phyloP scores from a whole-genome alignment of 2,329 filamentous ascomycete species.

The Erysiphe neolycopersici region DNA sequence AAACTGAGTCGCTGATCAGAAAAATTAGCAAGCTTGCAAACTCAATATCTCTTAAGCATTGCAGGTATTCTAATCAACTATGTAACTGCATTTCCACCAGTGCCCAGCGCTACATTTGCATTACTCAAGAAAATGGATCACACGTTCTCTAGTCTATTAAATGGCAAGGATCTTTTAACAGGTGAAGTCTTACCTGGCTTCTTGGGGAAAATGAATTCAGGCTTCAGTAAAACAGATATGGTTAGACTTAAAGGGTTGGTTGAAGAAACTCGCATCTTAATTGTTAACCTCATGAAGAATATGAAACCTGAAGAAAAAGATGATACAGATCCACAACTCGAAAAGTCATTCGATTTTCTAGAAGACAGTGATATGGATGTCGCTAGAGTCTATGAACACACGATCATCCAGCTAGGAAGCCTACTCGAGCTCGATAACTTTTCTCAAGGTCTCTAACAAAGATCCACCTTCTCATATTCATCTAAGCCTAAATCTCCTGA shows the following conservation, averaged over 20 bases:
- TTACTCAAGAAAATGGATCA: slow-evolving; percentile 57
- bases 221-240: slow-evolving; percentile 59
- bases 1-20: not conserved
- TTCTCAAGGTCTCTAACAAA: not conserved
- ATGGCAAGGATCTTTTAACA: slow-evolving; percentile 37
- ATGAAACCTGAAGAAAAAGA: slow-evolving; percentile 18
- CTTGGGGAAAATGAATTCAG: slow-evolving; percentile 25
- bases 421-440: slow-evolving; percentile 21
- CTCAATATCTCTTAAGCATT: slow-evolving; percentile 58
- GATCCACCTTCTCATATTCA: not conserved
- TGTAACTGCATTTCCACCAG: slow-evolving; percentile 42
- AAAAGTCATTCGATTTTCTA: not conserved
- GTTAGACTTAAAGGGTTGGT: slow-evolving; percentile 63
- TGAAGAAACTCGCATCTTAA: slow-evolving; percentile 43
- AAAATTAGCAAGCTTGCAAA: slow-evolving; percentile 41
- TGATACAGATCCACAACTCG: not conserved
- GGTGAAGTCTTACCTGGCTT: slow-evolving; percentile 44
- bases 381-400: slow-evolving; percentile 53
- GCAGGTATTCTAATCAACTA: slow-evolving; percentile 47
- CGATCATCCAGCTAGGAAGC: slow-evolving; percentile 47
- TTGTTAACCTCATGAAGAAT: slow-evolving; percentile 38
- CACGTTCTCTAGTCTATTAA: slow-evolving; percentile 52
- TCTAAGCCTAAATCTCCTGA: too few species aligned
- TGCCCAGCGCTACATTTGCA: slow-evolving; percentile 39
- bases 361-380: slow-evolving; percentile 38